These are phyloP conservation scores for Candida schatavii DNA, from an alignment of 805 yeast genomes.

Conservation along the genomic window DNA sequence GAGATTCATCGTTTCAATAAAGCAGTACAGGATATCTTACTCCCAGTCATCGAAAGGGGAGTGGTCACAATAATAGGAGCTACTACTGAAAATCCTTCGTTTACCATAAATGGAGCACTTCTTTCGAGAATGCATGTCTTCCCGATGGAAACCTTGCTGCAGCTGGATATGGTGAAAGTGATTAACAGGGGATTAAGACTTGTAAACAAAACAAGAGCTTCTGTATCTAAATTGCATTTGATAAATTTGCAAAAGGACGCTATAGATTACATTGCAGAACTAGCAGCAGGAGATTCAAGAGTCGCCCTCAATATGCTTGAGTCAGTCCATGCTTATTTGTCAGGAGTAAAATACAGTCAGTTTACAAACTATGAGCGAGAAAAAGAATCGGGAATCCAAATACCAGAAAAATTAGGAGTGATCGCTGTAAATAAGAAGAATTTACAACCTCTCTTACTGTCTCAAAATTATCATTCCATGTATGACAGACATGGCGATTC, in stretches of 20 bases:
- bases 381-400: conserved; percentile 12
- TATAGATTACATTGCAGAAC: conserved; percentile 62
- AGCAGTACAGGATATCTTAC: conserved; percentile 39
- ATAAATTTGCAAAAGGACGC: conserved; percentile 55
- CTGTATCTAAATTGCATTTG: conserved; percentile 47
- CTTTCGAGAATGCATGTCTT: conserved; percentile 45
- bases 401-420: conserved; percentile 23
- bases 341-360: conserved; percentile 26
- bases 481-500: conserved; percentile 89
- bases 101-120: conserved; percentile 40
- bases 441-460: conserved; percentile 42
- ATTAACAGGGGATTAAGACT: conserved; percentile 36
- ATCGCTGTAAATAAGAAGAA: conserved; percentile 38
- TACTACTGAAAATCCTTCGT: conserved; percentile 64
- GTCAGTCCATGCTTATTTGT: conserved; percentile 56
- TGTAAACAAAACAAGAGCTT: conserved; percentile 57
- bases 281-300: conserved; percentile 88
- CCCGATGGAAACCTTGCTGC: conserved; percentile 38
- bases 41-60: conserved; percentile 43
- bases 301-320: conserved; percentile 80
- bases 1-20: conserved; percentile 45
- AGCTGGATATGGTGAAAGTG: conserved; percentile 32
- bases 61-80: conserved; percentile 41
- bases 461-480: conserved; percentile 46
- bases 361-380: conserved; percentile 14